Percentiles rank a stretch among this genome's conserved stretches.
Conservation (phyloP, 768 basidiomycete species). For the Neoboletus subvelutipes region DNA sequence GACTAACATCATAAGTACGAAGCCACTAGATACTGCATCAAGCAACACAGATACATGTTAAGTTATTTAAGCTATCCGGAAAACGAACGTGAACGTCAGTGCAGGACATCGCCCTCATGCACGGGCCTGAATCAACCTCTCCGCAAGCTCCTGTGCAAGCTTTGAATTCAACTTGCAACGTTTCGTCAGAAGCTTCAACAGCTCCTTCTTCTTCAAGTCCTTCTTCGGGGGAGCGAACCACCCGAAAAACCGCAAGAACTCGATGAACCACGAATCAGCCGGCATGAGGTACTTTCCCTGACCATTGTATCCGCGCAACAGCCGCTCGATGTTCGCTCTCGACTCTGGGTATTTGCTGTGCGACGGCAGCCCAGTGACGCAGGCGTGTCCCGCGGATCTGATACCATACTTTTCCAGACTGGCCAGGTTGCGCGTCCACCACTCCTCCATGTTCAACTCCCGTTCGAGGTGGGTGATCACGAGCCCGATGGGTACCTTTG, state of each 20-base stretch:
- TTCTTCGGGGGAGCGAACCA: conserved; percentile 15
- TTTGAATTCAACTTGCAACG: conserved; percentile 25
- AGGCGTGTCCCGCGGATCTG: conserved; percentile 28
- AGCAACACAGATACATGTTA: background rate
- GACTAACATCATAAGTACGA: background rate
- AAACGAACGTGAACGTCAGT: background rate
- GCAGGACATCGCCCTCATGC: background rate
- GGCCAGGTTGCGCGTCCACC: conserved; percentile 31
- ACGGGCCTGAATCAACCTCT: conserved; percentile 5
- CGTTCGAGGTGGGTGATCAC: conserved; percentile 40
- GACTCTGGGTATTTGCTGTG: conserved; percentile 24
- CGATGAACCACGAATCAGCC: conserved; percentile 23
- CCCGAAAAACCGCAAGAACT: conserved; percentile 20
- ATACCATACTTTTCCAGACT: conserved; percentile 25
- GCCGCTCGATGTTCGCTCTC: conserved; percentile 5
- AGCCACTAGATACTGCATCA: background rate
- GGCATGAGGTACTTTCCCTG: conserved; percentile 24
- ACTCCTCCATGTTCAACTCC: conserved; percentile 32
- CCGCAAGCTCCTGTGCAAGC: conserved; percentile 15
- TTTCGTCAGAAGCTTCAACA: conserved; percentile 21
- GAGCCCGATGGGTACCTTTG: conserved; percentile 29
- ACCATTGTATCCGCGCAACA: conserved; percentile 18
- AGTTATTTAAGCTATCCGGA: background rate
- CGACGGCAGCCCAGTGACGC: conserved; percentile 28
- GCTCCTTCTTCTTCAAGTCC: conserved; percentile 15